Evolutionary conservation across 148 eudicot species (phyloP), one percentile per base, ranked within the genome.

Genomic region (Salicornia ramosissima): DNA sequence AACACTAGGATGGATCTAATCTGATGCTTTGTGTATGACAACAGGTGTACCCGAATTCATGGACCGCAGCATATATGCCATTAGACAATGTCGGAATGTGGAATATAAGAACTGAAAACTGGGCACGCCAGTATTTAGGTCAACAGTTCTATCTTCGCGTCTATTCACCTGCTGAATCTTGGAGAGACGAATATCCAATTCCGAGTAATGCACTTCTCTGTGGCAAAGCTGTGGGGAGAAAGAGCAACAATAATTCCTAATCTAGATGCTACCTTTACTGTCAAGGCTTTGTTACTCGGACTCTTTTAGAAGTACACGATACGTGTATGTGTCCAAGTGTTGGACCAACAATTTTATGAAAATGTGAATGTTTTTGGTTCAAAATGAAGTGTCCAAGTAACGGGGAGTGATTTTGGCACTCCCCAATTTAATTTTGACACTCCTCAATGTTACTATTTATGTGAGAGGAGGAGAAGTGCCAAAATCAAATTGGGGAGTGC

Each of bases 21-120:
- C 11, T 65, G 42, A 25, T 43, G 15, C 6, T 25, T 19, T 21
- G 30, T 75, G 49, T 26, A 42, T 16, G 46, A 19, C 49, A 65
- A 67, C 71, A 80, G 88, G 88, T 84, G 6, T 84, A 83, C 80
- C 88, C 91, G 4, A 77, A 62, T 4, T 87, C 90, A 33, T 84
- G 90, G 90, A 87, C 88, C 22, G 86, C 88, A 39, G 53, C 78
- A 1, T 87, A 87, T 68, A 79, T 87, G 77, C 88, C 90, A 13
- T 58, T 86, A n/a, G 87, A 84, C 83, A 86, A 86, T 65, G 90
- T 86, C 31, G 90, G 90, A 59, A 87, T 87, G 88, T 82, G 91
- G 88, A 84, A 84, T 43, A 39, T 84, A 29, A 77, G 91, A 69
- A 84, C 91, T 4, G 83, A 83, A 72, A 84, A 82, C 75, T 87